These are phyloP conservation scores for Claviceps sp. DNA, from an alignment of 2,329 filamentous ascomycete genomes.

Conservation along the genomic window DNA sequence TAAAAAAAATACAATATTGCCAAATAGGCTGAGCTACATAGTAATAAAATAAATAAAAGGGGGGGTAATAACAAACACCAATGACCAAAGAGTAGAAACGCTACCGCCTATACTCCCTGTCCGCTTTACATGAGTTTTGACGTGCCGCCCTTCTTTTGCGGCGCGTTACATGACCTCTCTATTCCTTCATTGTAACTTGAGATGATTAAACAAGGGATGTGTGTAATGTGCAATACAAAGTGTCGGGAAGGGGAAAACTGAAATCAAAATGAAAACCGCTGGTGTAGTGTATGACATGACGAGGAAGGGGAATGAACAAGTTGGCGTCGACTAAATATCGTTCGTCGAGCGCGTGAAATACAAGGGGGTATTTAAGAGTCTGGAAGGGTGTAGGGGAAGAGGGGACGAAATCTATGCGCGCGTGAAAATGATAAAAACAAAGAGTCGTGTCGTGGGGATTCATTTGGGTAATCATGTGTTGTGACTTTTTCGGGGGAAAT, in stretches of 20 bases:
- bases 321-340: background rate
- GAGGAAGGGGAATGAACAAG: background rate
- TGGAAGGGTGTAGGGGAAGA: slow-evolving; percentile 21
- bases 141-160: slow-evolving; percentile 18
- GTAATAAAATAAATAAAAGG: slow-evolving; percentile 9
- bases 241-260: background rate
- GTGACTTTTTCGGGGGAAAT: slow-evolving; percentile 1
- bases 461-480: slow-evolving; percentile 18
- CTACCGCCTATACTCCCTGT: slow-evolving; percentile 25
- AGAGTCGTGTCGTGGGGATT: slow-evolving; percentile 25
- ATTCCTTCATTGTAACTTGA: slow-evolving; percentile 22
- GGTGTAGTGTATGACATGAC: slow-evolving; percentile 3
- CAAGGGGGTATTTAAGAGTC: slow-evolving; percentile 24
- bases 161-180: slow-evolving; percentile 29
- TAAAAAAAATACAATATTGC: background rate
- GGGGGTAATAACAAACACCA: slow-evolving; percentile 7
- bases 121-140: slow-evolving; percentile 30
- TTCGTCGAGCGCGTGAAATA: background rate
- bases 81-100: slow-evolving; percentile 11
- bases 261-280: background rate
- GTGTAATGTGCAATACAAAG: slow-evolving; percentile 4
- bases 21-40: slow-evolving; percentile 6
- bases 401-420: slow-evolving; percentile 22
- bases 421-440: slow-evolving; percentile 14
- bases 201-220: slow-evolving; percentile 13